These are phyloP conservation scores for Podila minutissima DNA, from an alignment of 192 early-diverging fungal genomes.

Conservation along the genomic window DNA sequence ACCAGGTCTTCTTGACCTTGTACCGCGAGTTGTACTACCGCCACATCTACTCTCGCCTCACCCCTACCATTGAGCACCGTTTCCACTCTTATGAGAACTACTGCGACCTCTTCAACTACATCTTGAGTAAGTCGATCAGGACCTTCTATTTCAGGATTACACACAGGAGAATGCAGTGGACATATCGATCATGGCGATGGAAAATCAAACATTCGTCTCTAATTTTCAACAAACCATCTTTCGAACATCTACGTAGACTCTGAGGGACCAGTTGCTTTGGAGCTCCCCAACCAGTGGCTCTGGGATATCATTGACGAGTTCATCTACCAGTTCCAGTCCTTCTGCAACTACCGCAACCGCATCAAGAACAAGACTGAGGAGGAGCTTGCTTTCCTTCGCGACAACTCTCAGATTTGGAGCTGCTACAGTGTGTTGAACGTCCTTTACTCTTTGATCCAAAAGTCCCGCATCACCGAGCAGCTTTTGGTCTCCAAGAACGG, in stretches of 20 bases:
- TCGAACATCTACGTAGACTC: conserved; percentile 55
- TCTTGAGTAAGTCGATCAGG: conserved; percentile 74
- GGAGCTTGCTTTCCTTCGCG: conserved; percentile 84
- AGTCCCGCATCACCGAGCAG: conserved; percentile 95
- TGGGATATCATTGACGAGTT: conserved; percentile 99
- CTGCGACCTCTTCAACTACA: conserved; percentile 96
- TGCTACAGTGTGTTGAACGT: conserved; percentile 97
- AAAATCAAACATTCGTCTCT: too few species aligned
- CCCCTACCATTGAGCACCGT: conserved; percentile 89
- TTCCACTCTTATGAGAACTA: conserved; percentile 97
- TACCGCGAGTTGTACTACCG: conserved; percentile 98
- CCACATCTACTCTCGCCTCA: conserved; percentile 93
- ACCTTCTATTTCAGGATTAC: conserved; percentile 5
- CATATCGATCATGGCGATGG: too few species aligned
- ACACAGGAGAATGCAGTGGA: too few species aligned
- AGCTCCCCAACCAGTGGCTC: conserved; percentile 98
- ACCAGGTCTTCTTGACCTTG: conserved; percentile 89
- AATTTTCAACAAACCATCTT: too few species aligned
- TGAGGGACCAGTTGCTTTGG: conserved; percentile 87
- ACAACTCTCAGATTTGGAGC: conserved; percentile 93
- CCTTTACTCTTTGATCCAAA: conserved; percentile 94
- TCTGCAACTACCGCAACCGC: conserved; percentile 93
- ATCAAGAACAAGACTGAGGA: conserved; percentile 81
- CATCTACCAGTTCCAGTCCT: conserved; percentile 99
- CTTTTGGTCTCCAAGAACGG: conserved; percentile 89